These are phyloP conservation scores for Spinacia oleracea DNA, from an alignment of 179 eudicot genomes.

Conservation along the genomic window DNA sequence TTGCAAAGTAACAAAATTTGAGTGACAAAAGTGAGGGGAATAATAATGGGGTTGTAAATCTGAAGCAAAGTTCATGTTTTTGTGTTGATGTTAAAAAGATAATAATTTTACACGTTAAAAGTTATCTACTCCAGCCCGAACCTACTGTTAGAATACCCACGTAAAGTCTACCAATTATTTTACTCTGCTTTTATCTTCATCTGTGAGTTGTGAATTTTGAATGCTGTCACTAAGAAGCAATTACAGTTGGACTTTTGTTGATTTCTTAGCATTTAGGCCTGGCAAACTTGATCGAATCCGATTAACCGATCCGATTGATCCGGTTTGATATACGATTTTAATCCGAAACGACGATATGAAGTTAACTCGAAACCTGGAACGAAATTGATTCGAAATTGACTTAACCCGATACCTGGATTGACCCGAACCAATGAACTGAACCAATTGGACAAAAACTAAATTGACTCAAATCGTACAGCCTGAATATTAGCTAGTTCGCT, in stretches of 20 bases:
- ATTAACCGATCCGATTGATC: no score
- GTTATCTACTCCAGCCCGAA: background rate
- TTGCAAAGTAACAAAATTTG: background rate
- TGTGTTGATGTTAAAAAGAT: background rate
- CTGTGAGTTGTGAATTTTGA: background rate
- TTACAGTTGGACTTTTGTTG: background rate
- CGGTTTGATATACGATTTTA: no score
- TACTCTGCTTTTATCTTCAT: background rate
- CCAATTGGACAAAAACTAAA: no score
- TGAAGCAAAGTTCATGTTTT: constrained; percentile 13
- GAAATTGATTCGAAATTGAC: no score
- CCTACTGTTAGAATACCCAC: background rate
- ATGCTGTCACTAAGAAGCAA: background rate
- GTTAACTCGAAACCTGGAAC: no score
- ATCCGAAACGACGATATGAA: no score
- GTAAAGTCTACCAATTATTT: constrained; percentile 1
- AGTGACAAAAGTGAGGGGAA: background rate
- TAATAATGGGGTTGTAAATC: constrained; percentile 8
- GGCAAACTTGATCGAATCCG: background rate
- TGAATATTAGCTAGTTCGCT: no score
- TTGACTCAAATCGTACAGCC: no score
- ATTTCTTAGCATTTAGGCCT: background rate
- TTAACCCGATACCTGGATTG: no score
- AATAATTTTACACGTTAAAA: constrained; percentile 12
- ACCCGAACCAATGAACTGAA: no score